A percentile compares a stretch with the other conserved stretches of the same genome.
Conservation (phyloP, 163 green algal genomes). For the Smithsoniella earleae region DNA sequence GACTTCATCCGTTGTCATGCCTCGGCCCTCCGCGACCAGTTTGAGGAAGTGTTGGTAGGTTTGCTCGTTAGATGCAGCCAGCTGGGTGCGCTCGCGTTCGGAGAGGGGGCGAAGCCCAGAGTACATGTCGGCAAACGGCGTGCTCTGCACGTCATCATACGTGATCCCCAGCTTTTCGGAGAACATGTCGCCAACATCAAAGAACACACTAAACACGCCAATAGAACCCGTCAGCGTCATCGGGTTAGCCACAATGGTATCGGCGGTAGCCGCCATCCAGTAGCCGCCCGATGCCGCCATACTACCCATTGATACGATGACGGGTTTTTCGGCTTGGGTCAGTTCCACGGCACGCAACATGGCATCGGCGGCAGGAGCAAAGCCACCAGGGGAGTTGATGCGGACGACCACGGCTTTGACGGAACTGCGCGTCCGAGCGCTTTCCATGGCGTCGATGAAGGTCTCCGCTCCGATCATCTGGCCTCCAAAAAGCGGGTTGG, state of each 20-base stretch:
- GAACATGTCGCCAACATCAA: too few relatives aligned
- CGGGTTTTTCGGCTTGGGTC: slow-evolving; percentile 32
- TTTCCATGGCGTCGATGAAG: too few relatives aligned
- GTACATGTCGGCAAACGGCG: background rate
- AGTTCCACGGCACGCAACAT: slow-evolving; percentile 39
- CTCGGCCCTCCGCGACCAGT: background rate
- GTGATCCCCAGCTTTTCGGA: too few relatives aligned
- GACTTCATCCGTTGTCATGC: slow-evolving; percentile 14
- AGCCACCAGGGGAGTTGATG: slow-evolving; percentile 46
- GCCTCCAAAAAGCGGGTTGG: too few relatives aligned
- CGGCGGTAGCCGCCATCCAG: slow-evolving; percentile 34
- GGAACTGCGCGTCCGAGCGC: too few relatives aligned
- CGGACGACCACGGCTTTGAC: slow-evolving; percentile 49
- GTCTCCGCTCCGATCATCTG: background rate
- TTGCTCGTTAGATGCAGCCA: background rate
- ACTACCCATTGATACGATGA: slow-evolving; percentile 36
- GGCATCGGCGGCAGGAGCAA: slow-evolving; percentile 43
- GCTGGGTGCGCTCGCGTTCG: background rate
- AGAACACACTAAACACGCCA: slow-evolving; percentile 52
- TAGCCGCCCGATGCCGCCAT: slow-evolving; percentile 36
- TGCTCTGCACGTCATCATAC: too few relatives aligned
- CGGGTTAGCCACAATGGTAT: slow-evolving; percentile 45
- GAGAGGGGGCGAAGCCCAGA: background rate
- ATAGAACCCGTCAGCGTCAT: slow-evolving; percentile 56
- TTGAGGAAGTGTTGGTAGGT: background rate